Evolutionary conservation across 352 stramenopile species (phyloP).

Genomic region (Globisporangium solare): DNA sequence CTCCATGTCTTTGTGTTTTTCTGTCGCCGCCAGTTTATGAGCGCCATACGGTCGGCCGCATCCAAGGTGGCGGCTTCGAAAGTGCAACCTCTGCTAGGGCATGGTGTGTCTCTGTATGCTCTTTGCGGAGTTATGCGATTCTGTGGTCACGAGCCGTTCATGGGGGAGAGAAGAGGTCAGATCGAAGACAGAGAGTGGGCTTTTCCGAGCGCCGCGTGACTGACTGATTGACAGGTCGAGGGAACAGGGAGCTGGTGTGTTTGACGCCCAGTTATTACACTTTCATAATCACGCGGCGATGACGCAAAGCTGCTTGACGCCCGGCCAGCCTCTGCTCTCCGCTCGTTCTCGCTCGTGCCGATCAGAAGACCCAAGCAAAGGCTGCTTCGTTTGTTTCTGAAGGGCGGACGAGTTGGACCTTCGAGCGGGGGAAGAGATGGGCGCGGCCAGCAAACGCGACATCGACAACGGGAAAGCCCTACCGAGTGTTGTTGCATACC

Average conservation of each 20-base stretch:
- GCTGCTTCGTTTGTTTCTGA: slow-evolving; percentile 1
- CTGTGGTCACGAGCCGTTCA: not conserved
- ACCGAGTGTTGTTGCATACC: too few relatives aligned
- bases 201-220: not conserved
- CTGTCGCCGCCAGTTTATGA: not conserved
- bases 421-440: too few relatives aligned
- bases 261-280: too few relatives aligned
- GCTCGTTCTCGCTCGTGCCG: too few relatives aligned
- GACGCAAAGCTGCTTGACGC: too few relatives aligned
- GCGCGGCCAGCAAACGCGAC: too few relatives aligned
- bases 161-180: not conserved
- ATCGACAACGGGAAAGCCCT: too few relatives aligned
- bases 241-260: too few relatives aligned
- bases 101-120: not conserved
- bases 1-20: slow-evolving; percentile 10
- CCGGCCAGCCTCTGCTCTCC: too few relatives aligned
- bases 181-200: not conserved
- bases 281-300: too few relatives aligned
- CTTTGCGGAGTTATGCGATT: not conserved
- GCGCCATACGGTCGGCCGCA: not conserved
- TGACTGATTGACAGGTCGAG: not conserved
- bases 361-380: not conserved
- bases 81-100: not conserved
- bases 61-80: not conserved
- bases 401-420: not conserved